Evolutionary conservation across 176 grass and related monocot genomes (phyloP).

Genomic region (Zoysia japonica): DNA sequence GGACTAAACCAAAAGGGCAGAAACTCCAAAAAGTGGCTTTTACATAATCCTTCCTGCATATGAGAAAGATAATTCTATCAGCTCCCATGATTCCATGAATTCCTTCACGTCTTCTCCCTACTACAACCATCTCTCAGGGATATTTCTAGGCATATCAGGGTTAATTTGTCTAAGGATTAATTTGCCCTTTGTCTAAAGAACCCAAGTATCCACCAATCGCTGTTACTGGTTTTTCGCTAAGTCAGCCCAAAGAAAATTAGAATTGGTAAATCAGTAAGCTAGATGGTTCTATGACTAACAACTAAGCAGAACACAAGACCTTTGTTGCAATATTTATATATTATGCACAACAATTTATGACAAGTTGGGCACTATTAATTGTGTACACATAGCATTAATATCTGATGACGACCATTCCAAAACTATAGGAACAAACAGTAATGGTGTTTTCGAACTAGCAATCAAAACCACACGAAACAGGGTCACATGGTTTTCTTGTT

Average conservation of each 20-base stretch:
- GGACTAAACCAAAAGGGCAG: slow-evolving; percentile 63
- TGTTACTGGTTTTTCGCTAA: background rate
- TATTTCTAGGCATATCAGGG: slow-evolving; percentile 24
- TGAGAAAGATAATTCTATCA: slow-evolving; percentile 78
- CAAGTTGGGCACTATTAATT: background rate
- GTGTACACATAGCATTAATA: background rate
- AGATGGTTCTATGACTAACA: background rate
- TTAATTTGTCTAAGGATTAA: background rate
- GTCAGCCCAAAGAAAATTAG: slow-evolving; percentile 2
- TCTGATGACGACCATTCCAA: background rate
- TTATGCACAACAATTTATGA: background rate
- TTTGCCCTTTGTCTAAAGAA: background rate
- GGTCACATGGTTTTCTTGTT: background rate
- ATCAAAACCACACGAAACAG: background rate
- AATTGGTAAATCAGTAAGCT: slow-evolving; percentile 9
- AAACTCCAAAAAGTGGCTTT: slow-evolving; percentile 60
- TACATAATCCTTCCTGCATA: slow-evolving; percentile 65
- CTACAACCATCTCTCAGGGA: slow-evolving; percentile 30
- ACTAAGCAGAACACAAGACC: background rate
- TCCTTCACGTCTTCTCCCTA: slow-evolving; percentile 35
- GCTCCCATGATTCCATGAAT: slow-evolving; percentile 47
- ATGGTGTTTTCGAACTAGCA: background rate
- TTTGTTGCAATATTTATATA: slow-evolving; percentile 25
- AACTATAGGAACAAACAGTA: slow-evolving; percentile 3
- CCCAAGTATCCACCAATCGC: slow-evolving; percentile 12